Percentiles rank a stretch among this genome's conserved stretches.
Evolutionary conservation across 352 stramenopile genomes (phyloP).

Genomic region (Phytophthora tentaculata): DNA sequence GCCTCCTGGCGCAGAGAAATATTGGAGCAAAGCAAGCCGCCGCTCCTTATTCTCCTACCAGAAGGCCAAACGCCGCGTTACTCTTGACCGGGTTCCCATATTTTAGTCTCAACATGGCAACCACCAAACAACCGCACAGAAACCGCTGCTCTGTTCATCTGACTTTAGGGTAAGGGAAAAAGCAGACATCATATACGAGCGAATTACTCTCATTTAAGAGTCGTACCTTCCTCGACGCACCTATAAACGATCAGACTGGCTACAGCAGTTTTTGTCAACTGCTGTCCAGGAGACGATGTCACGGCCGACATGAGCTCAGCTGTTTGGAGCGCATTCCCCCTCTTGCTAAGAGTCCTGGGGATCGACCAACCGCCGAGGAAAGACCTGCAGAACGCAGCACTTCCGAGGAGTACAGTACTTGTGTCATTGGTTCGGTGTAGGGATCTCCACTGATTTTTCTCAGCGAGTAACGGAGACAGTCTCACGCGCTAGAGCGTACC

Average conservation of each 20-base stretch:
- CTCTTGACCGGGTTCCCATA: conserved; percentile 1
- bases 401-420: conserved; percentile 17
- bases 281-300: conserved; percentile 19
- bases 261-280: conserved; percentile 26
- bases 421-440: conserved; percentile 6
- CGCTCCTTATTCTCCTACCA: conserved; percentile 20
- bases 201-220: no score
- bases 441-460: conserved; percentile 19
- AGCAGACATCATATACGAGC: conserved; percentile 8
- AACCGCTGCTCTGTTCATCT: conserved; percentile 27
- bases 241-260: conserved; percentile 33
- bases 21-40: conserved; percentile 6
- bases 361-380: conserved; percentile 34
- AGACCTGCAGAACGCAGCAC: conserved; percentile 19
- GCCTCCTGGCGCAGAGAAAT: neutral
- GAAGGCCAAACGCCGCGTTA: conserved; percentile 10
- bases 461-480: conserved; percentile 22
- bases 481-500: conserved; percentile 12
- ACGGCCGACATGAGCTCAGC: conserved; percentile 41
- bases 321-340: conserved; percentile 40
- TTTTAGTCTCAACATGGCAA: conserved; percentile 33
- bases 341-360: conserved; percentile 21
- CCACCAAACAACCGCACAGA: conserved; percentile 28
- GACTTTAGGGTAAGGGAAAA: conserved; percentile 36
- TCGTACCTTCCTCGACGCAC: neutral